Percentiles rank a stretch among this genome's conserved stretches.
These are phyloP conservation scores for Penicillium roqueforti DNA, from an alignment of 495 filamentous ascomycete genomes.

Conservation along the genomic window DNA sequence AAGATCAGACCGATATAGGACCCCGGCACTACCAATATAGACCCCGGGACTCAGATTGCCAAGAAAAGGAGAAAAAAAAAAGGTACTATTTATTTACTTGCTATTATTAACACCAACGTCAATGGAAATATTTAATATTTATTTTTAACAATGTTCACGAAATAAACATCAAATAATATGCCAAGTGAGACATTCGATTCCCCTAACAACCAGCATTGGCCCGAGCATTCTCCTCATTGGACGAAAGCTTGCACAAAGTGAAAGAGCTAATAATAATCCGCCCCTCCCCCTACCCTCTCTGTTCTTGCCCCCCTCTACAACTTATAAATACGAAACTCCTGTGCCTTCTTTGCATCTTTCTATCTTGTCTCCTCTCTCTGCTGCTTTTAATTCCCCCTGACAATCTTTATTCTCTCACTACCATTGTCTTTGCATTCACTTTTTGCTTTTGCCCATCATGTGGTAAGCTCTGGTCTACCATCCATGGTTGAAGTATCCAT, in stretches of 20 bases:
- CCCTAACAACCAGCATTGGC: conserved; percentile 6
- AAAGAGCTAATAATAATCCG: conserved; percentile 15
- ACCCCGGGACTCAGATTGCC: not conserved
- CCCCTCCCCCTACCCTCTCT: conserved; percentile 16
- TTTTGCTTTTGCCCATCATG: conserved; percentile 25
- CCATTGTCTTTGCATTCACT: conserved; percentile 5
- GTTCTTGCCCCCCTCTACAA: conserved; percentile 12
- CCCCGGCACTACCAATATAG: too few relatives aligned
- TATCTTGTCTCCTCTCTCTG: not conserved
- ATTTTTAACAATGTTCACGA: too few relatives aligned
- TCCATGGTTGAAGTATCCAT: not conserved
- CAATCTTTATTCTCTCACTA: conserved; percentile 5
- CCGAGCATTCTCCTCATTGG: conserved; percentile 7
- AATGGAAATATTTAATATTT: too few relatives aligned
- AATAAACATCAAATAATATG: too few relatives aligned
- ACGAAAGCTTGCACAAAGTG: conserved; percentile 4
- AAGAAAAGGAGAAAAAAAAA: too few relatives aligned
- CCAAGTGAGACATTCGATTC: conserved; percentile 10
- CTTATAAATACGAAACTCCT: conserved; percentile 28
- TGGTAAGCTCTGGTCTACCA: conserved; percentile 27
- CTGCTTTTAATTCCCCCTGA: conserved; percentile 1
- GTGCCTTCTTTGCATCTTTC: conserved; percentile 12
- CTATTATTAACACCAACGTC: too few relatives aligned
- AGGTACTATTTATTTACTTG: not conserved
- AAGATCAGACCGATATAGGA: not conserved